Evolutionary conservation across 2,329 filamentous ascomycete genomes (phyloP).

Genomic region (Aspergillus ustus): DNA sequence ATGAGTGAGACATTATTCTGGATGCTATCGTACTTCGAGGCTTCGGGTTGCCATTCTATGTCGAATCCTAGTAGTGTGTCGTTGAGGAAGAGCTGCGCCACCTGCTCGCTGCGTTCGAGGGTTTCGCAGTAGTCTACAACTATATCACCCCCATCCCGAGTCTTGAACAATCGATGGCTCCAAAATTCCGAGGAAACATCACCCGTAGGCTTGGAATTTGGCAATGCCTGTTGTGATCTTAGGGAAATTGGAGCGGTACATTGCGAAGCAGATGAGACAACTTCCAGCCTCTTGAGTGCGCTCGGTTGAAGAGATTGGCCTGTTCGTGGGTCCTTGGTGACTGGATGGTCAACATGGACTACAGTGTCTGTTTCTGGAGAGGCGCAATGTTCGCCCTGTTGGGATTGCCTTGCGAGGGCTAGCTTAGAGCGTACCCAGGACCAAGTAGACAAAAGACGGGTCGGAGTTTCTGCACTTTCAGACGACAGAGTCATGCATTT

Average conservation of each 20-base stretch:
- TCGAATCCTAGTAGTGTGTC: slow-evolving; percentile 84
- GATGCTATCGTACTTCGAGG: slow-evolving; percentile 53
- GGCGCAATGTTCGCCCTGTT: neutral
- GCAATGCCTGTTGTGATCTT: neutral
- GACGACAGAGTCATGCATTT: neutral
- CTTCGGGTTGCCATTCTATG: slow-evolving; percentile 75
- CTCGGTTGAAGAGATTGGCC: no score
- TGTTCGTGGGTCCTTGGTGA: neutral
- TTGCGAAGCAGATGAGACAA: neutral
- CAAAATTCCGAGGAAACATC: slow-evolving; percentile 31
- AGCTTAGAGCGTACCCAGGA: neutral
- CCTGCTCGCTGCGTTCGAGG: slow-evolving; percentile 67
- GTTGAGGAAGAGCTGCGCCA: slow-evolving; percentile 67
- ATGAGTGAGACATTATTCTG: slow-evolving; percentile 79
- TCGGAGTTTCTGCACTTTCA: neutral
- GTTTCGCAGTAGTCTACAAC: slow-evolving; percentile 79
- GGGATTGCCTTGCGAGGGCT: neutral
- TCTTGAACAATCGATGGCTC: slow-evolving; percentile 51
- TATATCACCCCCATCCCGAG: slow-evolving; percentile 57
- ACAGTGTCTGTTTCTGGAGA: neutral
- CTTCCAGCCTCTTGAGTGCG: no score
- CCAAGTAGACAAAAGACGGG: neutral
- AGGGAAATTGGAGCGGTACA: neutral
- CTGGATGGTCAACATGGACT: neutral
- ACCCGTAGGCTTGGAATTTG: neutral